phyloP scores from a whole-genome alignment of 2,329 filamentous ascomycete genomes.

The Zymoseptoria passerinii region DNA sequence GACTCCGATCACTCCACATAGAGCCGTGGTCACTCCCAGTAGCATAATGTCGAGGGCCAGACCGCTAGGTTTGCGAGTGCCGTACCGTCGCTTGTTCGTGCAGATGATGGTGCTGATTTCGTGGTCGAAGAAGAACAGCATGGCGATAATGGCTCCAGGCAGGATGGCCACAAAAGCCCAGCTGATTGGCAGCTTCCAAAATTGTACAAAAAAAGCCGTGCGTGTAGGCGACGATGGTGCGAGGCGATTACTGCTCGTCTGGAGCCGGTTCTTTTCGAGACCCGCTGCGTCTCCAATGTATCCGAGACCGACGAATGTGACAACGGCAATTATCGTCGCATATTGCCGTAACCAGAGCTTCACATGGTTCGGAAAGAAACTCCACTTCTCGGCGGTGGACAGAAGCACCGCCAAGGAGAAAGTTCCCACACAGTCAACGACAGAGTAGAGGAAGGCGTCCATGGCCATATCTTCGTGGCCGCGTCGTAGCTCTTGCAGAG shows the following conservation, averaged over 20 bases:
- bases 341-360: slow-evolving; percentile 56
- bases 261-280: slow-evolving; percentile 51
- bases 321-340: slow-evolving; percentile 57
- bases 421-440: slow-evolving; percentile 56
- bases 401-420: slow-evolving; percentile 55
- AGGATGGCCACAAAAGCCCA: slow-evolving; percentile 57
- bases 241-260: slow-evolving; percentile 47
- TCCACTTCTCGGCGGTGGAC: slow-evolving; percentile 54
- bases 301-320: slow-evolving; percentile 56
- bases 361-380: slow-evolving; percentile 54
- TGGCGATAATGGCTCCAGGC: slow-evolving; percentile 55
- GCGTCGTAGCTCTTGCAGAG: slow-evolving; percentile 54
- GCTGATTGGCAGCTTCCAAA: slow-evolving; percentile 52
- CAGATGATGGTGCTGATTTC: slow-evolving; percentile 63
- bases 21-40: slow-evolving; percentile 53
- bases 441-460: slow-evolving; percentile 56
- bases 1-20: slow-evolving; percentile 58
- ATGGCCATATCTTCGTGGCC: slow-evolving; percentile 50
- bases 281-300: slow-evolving; percentile 51
- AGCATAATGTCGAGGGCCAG: slow-evolving; percentile 58
- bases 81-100: slow-evolving; percentile 50
- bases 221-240: slow-evolving; percentile 50
- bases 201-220: slow-evolving; percentile 51
- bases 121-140: slow-evolving; percentile 63
- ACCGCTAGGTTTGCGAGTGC: slow-evolving; percentile 52